Evolutionary conservation across 129 eudicot species (phyloP).

Genomic region (Dittrichia graveolens): DNA sequence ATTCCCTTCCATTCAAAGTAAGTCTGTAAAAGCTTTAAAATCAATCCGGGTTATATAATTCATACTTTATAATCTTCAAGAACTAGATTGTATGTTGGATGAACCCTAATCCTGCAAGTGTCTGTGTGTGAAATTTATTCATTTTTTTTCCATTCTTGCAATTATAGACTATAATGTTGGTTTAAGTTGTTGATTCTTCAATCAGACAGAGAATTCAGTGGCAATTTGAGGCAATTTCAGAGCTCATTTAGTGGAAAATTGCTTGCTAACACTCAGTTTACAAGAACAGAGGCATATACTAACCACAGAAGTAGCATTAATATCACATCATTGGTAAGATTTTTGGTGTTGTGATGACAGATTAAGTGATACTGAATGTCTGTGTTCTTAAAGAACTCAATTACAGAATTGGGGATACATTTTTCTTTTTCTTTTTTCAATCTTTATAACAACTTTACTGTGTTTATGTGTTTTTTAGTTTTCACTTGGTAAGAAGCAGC

Average conservation of each 20-base stretch:
- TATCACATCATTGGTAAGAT: constrained; percentile 55
- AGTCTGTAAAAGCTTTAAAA: constrained; percentile 27
- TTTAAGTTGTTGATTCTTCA: constrained; percentile 5
- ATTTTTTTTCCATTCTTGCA: not conserved
- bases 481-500: constrained; percentile 58
- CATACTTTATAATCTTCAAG: not conserved
- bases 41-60: not conserved
- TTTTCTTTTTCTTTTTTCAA: too few relatives aligned
- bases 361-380: not conserved
- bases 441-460: not conserved
- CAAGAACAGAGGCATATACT: constrained; percentile 28
- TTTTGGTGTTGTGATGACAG: too few relatives aligned
- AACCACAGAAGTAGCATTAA: constrained; percentile 36
- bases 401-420: not conserved
- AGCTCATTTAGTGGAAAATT: constrained; percentile 54
- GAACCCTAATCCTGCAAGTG: constrained; percentile 9
- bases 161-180: not conserved
- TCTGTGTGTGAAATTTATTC: not conserved
- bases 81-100: not conserved
- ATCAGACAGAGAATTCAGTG: constrained; percentile 49
- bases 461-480: constrained; percentile 20
- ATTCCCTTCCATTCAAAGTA: constrained; percentile 49
- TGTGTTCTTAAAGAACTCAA: constrained; percentile 7
- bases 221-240: constrained; percentile 46
- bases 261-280: constrained; percentile 27